These are phyloP conservation scores for Zygoascus bituminiphila DNA, from an alignment of 805 yeast species.

Conservation along the genomic window DNA sequence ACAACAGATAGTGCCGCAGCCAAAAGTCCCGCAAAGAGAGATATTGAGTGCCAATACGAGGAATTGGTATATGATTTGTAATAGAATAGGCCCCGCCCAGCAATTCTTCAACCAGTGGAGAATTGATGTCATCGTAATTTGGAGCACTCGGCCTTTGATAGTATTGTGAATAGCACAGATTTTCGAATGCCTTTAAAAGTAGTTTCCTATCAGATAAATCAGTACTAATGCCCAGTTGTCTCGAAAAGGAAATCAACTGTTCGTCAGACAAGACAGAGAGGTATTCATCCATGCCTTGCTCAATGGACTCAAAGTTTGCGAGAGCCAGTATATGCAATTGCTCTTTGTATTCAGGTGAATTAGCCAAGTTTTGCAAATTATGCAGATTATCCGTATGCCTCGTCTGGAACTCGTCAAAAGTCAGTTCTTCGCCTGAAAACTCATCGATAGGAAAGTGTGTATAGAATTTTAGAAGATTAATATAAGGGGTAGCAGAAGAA, in stretches of 20 bases:
- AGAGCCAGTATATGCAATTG: constrained; percentile 22
- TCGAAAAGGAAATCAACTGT: neutral
- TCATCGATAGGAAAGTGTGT: constrained; percentile 38
- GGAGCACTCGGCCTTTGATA: neutral
- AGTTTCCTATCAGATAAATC: neutral
- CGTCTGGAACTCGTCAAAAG: constrained; percentile 15
- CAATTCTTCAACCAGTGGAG: neutral
- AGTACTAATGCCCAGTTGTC: neutral
- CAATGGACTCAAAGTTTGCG: constrained; percentile 22
- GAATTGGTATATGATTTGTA: neutral
- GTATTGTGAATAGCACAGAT: neutral
- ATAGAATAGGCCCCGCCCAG: neutral
- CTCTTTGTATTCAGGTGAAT: constrained; percentile 14
- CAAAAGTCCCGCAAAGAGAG: constrained; percentile 3
- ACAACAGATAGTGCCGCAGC: neutral
- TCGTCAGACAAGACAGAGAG: constrained; percentile 14
- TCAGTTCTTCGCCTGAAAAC: constrained; percentile 28
- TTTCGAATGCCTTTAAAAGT: constrained; percentile 5
- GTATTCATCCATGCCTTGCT: constrained; percentile 19
- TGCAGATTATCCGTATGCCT: constrained; percentile 11
- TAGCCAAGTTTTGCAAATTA: constrained; percentile 23
- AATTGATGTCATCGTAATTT: neutral
- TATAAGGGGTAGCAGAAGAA: neutral
- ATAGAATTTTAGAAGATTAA: constrained; percentile 13
- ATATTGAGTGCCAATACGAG: constrained; percentile 1